Base-by-base conservation (phyloP, 805 yeast genomes). In the Maudiozyma bulderi region DNA sequence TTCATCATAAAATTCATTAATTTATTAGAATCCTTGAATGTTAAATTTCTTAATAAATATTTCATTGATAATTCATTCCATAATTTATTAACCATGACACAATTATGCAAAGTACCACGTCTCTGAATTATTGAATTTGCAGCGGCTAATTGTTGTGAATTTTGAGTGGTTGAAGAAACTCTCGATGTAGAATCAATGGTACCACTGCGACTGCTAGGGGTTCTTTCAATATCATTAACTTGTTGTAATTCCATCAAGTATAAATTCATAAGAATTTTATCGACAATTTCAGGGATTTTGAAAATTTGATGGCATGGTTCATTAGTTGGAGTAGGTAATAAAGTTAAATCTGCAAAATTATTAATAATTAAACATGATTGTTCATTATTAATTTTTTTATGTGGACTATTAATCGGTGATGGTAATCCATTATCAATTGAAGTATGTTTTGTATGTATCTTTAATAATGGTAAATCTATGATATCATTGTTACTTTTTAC, bases 221-320 rank as follows among this genome's bases (percentile, higher is more conserved):
- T 20, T 1, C 74, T 70, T 51, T 73, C 77, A 29, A 68, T 64
- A 49, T 84, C 88, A n/a, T 84, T 82, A 59, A 40, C 44, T 13
- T 45, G 33, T 20, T 45, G 6, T n/a, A 40, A n/a, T 32, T 52
- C 56, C 3, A 33, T 11, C 13, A 37, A 9, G 8, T 47, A 44
- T 10, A 52, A 32, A 40, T 71, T 78, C 29, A 70, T 67, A 30
- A 88, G 58, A 10, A 88, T 84, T 48, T 73, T 71, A 52, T 72
- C 65, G 13, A 88, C 70, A 47, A 88, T 82, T 63, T 88, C 96
- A 0, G 96, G 95, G 35, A 84, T 80, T 46, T 73, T 71, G 58
- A 88, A 84, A 8, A 88, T 82, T 13, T 65, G 57, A 63, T 70
- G 66, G 57, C 51, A 20, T 45, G 35, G 7, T 15, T 9, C 37